phyloP scores from a whole-genome alignment of 306 rosid genomes.

The Cucurbita ficifolia region DNA sequence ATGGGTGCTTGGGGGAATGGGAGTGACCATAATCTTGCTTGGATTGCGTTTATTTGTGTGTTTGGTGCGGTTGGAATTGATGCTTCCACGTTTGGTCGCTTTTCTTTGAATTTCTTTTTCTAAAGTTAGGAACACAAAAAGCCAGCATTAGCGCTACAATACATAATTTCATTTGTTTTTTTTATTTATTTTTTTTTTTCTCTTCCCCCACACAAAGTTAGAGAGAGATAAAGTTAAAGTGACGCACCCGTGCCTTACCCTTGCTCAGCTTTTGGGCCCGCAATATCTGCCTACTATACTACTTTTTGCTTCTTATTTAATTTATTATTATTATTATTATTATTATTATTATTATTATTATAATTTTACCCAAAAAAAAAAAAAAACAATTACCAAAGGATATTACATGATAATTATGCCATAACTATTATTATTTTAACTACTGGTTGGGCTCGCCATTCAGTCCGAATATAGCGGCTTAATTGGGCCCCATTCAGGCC shows the following conservation, averaged over 20 bases:
- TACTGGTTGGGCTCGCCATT: not conserved
- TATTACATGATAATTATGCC: too few relatives aligned
- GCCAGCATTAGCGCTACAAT: not conserved
- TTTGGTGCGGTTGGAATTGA: constrained; percentile 19
- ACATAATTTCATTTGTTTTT: not conserved
- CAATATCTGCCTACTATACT: not conserved
- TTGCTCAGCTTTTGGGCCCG: constrained; percentile 23
- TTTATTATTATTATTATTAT: not conserved
- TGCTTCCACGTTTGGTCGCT: constrained; percentile 24
- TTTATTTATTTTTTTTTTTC: not conserved
- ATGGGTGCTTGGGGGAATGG: not conserved
- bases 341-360: too few relatives aligned
- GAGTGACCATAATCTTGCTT: constrained; percentile 42
- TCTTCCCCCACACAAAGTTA: not conserved
- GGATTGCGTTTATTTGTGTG: constrained; percentile 33
- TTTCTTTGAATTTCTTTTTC: not conserved
- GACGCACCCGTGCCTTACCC: constrained; percentile 23
- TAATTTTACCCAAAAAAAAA: too few relatives aligned
- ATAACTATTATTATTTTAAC: too few relatives aligned
- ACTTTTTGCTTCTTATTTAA: not conserved
- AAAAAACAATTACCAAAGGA: too few relatives aligned
- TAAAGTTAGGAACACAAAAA: constrained; percentile 7
- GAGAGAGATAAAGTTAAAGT: constrained; percentile 28
- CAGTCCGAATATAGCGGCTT: not conserved
- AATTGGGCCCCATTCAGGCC: not conserved